Percentiles rank a stretch among this genome's conserved stretches.
Conservation (phyloP, 257 asterid species). For the Gentiana macrophylla region DNA sequence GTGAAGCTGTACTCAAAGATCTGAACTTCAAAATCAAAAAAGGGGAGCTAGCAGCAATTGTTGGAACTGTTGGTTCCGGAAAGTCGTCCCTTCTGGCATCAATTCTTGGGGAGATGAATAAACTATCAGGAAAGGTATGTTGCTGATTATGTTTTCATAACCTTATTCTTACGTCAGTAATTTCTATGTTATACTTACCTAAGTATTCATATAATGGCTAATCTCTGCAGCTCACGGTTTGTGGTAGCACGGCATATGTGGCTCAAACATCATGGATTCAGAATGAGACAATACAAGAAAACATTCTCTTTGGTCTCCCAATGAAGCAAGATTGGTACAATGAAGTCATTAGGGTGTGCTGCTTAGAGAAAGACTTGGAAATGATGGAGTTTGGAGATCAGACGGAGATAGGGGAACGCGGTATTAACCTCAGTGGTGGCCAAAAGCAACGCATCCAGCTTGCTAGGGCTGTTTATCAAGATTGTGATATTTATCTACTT, state of each 20-base stretch:
- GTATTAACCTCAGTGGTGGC: conserved; percentile 95
- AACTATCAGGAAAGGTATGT: conserved; percentile 69
- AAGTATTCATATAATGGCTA: too few relatives aligned
- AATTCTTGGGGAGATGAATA: conserved; percentile 91
- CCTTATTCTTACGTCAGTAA: too few relatives aligned
- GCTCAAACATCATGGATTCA: conserved; percentile 98
- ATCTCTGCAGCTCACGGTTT: conserved; percentile 49
- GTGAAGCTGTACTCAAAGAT: conserved; percentile 38
- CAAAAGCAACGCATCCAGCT: conserved; percentile 96
- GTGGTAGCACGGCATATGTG: conserved; percentile 91
- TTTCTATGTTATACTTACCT: too few relatives aligned
- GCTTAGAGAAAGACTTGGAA: conserved; percentile 90
- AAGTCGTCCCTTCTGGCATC: conserved; percentile 85
- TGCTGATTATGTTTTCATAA: neutral
- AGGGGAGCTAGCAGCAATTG: conserved; percentile 76
- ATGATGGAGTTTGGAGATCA: conserved; percentile 96
- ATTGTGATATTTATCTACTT: conserved; percentile 78
- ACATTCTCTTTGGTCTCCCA: conserved; percentile 60
- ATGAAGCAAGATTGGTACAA: conserved; percentile 51
- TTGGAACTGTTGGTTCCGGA: conserved; percentile 96
- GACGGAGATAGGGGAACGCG: conserved; percentile 99
- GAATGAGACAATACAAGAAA: conserved; percentile 85
- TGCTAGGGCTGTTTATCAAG: conserved; percentile 95
- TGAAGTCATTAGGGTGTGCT: conserved; percentile 69
- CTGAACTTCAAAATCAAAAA: conserved; percentile 47